Evolutionary conservation across 208 protist genomes (phyloP).

Genomic region (Acanthamoeba triangularis): DNA sequence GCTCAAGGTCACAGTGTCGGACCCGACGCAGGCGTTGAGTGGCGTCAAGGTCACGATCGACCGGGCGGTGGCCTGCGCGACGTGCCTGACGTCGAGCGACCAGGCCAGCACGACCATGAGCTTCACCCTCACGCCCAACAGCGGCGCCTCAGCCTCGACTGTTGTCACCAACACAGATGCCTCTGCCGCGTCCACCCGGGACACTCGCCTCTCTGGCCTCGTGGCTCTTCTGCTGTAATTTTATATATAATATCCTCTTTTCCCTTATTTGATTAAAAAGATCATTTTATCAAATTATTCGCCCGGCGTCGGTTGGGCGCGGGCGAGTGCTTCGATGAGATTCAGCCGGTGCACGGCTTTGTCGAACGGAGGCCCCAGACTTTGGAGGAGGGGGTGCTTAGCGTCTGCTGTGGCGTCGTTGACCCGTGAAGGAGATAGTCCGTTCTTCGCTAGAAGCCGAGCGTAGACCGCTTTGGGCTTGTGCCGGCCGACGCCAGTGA

Average conservation of each 20-base stretch:
- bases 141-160: not conserved
- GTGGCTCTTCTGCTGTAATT: too few relatives aligned
- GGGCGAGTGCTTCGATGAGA: too few relatives aligned
- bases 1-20: conserved; percentile 3
- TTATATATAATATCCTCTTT: too few relatives aligned
- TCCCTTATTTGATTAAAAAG: too few relatives aligned
- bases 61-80: not conserved
- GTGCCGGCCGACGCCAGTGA: not conserved
- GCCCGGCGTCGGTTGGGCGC: too few relatives aligned
- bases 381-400: not conserved
- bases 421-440: not conserved
- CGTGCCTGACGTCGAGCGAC: not conserved
- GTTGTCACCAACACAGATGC: not conserved
- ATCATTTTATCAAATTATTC: too few relatives aligned
- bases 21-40: not conserved
- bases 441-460: not conserved
- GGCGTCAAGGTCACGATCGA: not conserved
- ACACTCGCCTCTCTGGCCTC: too few relatives aligned
- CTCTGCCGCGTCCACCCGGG: not conserved
- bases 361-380: not conserved
- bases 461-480: not conserved
- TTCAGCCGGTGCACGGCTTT: not conserved
- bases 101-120: not conserved
- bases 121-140: not conserved
- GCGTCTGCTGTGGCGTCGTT: not conserved